A percentile compares a stretch with the other conserved stretches of the same genome.
These are phyloP conservation scores for Debaryomyces subglobosus DNA, from an alignment of 1,139 yeast genomes.

Conservation along the genomic window DNA sequence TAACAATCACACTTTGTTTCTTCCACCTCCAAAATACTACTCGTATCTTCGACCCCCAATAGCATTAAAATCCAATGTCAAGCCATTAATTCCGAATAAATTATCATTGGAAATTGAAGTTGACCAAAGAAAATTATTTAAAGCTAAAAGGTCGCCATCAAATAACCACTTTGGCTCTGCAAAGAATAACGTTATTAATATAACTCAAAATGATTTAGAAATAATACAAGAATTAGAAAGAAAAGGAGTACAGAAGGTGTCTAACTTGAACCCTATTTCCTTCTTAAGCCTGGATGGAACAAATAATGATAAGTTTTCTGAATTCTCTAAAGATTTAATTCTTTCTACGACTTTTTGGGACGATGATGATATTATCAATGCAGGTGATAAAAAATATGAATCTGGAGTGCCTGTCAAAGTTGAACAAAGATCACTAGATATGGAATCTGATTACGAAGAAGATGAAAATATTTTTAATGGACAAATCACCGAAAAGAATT, in stretches of 20 bases:
- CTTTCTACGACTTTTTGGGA: slow-evolving; percentile 88
- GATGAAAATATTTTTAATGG: slow-evolving; percentile 87
- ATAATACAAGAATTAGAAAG: slow-evolving; percentile 31
- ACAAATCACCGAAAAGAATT: slow-evolving; percentile 46
- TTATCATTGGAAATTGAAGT: slow-evolving; percentile 50
- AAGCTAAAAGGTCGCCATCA: slow-evolving; percentile 22
- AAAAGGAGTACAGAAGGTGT: slow-evolving; percentile 22
- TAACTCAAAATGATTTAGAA: slow-evolving; percentile 37
- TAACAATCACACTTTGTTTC: slow-evolving; percentile 68
- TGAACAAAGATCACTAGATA: slow-evolving; percentile 26
- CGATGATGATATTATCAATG: slow-evolving; percentile 63
- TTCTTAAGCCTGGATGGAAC: slow-evolving; percentile 41
- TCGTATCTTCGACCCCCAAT: slow-evolving; percentile 55
- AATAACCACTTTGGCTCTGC: not conserved
- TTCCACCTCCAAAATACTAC: slow-evolving; percentile 61
- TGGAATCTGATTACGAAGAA: slow-evolving; percentile 59
- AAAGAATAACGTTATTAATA: slow-evolving; percentile 20
- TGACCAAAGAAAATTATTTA: slow-evolving; percentile 50
- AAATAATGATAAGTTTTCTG: slow-evolving; percentile 41
- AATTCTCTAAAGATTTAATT: slow-evolving; percentile 60
- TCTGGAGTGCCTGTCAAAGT: slow-evolving; percentile 20
- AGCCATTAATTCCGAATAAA: slow-evolving; percentile 66
- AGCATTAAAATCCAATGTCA: slow-evolving; percentile 36
- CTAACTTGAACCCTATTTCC: slow-evolving; percentile 29
- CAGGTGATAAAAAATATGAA: slow-evolving; percentile 29